Evolutionary conservation across 202 grass and related monocot species (phyloP).

Genomic region (Panicum hallii): DNA sequence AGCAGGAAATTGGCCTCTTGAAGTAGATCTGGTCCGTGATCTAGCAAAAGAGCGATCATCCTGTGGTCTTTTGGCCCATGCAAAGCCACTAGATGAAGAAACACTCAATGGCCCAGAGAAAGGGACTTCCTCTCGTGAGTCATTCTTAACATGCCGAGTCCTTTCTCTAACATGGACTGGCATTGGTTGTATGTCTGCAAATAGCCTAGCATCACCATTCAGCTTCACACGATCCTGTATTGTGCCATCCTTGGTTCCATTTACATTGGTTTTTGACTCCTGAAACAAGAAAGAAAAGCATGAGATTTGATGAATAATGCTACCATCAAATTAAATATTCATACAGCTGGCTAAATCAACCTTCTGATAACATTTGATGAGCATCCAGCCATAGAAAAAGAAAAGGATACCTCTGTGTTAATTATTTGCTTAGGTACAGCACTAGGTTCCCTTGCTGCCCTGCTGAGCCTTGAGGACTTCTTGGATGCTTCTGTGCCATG

Average conservation of each 20-base stretch:
- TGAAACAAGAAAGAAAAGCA: slow-evolving; percentile 52
- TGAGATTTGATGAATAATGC: slow-evolving; percentile 14
- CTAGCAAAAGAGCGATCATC: slow-evolving; percentile 51
- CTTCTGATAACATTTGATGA: slow-evolving; percentile 23
- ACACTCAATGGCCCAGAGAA: slow-evolving; percentile 82
- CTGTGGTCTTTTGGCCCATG: slow-evolving; percentile 79
- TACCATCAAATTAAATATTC: slow-evolving; percentile 21
- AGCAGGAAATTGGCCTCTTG: slow-evolving; percentile 51
- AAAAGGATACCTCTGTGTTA: slow-evolving; percentile 40
- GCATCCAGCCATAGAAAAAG: slow-evolving; percentile 31
- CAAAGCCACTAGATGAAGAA: slow-evolving; percentile 83
- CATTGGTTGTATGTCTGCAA: slow-evolving; percentile 61
- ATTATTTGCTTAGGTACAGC: slow-evolving; percentile 43
- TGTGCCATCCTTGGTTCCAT: slow-evolving; percentile 45
- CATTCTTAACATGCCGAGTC: slow-evolving; percentile 48
- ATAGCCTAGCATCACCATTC: slow-evolving; percentile 61
- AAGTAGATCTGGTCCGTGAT: slow-evolving; percentile 61
- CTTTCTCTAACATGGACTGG: slow-evolving; percentile 52
- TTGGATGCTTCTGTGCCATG: slow-evolving; percentile 60
- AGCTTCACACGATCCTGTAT: slow-evolving; percentile 45
- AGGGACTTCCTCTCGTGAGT: slow-evolving; percentile 57
- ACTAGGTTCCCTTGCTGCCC: slow-evolving; percentile 55
- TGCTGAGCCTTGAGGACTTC: slow-evolving; percentile 70
- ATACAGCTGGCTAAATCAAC: neutral
- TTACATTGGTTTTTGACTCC: slow-evolving; percentile 57